Conservation (phyloP, 2,329 filamentous ascomycete genomes). For the Neonectria punicea region DNA sequence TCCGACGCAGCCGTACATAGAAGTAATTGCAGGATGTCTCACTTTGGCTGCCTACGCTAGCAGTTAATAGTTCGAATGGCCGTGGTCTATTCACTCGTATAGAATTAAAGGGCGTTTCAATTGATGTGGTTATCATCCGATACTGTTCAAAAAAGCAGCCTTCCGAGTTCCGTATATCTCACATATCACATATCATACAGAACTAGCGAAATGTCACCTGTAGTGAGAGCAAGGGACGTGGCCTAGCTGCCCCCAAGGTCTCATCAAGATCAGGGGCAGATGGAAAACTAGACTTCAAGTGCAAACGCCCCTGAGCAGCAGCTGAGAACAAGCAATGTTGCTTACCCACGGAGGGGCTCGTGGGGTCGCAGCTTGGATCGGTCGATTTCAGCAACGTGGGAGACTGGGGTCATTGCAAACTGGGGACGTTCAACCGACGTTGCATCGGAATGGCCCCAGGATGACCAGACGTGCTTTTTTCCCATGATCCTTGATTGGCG, state of each 20-base stretch:
- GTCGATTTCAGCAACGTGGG: slow-evolving; percentile 19
- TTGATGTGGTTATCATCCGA: neutral
- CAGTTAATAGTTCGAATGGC: neutral
- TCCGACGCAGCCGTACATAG: neutral
- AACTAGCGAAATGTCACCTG: neutral
- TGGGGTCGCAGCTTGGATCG: slow-evolving; percentile 12
- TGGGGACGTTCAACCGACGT: slow-evolving; percentile 4
- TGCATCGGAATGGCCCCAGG: slow-evolving; percentile 17
- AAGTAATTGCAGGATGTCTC: neutral
- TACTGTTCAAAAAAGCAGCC: neutral
- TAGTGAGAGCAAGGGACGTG: neutral
- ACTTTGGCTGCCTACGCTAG: neutral
- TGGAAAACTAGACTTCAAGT: slow-evolving; percentile 4
- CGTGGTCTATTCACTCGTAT: neutral
- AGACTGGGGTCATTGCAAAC: slow-evolving; percentile 20
- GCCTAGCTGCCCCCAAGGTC: neutral
- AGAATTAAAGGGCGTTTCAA: neutral
- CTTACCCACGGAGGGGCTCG: neutral
- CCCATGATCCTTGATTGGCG: slow-evolving; percentile 7
- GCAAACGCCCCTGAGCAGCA: slow-evolving; percentile 1
- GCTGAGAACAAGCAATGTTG: slow-evolving; percentile 2
- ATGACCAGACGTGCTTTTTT: slow-evolving; percentile 4
- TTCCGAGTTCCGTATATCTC: neutral
- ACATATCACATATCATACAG: neutral
- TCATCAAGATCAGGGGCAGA: slow-evolving; percentile 12